phyloP scores from a whole-genome alignment of 306 rosid genomes.

The Myrica gale region DNA sequence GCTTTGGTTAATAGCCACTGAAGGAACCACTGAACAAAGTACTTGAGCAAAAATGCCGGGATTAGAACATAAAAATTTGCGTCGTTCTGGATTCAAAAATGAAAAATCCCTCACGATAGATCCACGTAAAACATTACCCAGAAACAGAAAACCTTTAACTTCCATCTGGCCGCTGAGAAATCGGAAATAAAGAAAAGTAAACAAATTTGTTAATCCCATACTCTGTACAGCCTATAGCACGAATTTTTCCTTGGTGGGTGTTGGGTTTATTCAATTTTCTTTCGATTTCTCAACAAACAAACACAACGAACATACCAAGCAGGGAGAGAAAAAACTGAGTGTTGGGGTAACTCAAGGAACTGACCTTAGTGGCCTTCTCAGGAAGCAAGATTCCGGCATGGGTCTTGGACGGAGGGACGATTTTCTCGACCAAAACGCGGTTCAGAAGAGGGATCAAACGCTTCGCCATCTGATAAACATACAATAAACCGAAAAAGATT shows the following conservation, averaged over 20 bases:
- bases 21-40: background rate
- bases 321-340: conserved; percentile 20
- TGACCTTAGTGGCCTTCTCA: conserved; percentile 61
- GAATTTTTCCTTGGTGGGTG: background rate
- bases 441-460: conserved; percentile 72
- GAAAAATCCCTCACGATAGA: background rate
- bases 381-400: conserved; percentile 56
- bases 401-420: conserved; percentile 66
- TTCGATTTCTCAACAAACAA: background rate
- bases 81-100: background rate
- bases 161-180: background rate
- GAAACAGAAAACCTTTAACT: background rate
- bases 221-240: background rate
- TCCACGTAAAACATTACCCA: conserved; percentile 1
- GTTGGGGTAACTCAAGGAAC: background rate
- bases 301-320: background rate
- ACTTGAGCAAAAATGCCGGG: background rate
- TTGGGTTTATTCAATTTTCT: background rate
- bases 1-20: background rate
- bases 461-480: conserved; percentile 47
- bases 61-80: background rate
- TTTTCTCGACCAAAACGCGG: conserved; percentile 71
- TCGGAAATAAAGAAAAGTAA: background rate
- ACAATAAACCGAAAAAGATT: background rate
- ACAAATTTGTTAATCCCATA: background rate